Evolutionary conservation across 495 filamentous ascomycete genomes (phyloP), one percentile per base, ranked within the genome.

Genomic region (Penicillium maclennaniae): DNA sequence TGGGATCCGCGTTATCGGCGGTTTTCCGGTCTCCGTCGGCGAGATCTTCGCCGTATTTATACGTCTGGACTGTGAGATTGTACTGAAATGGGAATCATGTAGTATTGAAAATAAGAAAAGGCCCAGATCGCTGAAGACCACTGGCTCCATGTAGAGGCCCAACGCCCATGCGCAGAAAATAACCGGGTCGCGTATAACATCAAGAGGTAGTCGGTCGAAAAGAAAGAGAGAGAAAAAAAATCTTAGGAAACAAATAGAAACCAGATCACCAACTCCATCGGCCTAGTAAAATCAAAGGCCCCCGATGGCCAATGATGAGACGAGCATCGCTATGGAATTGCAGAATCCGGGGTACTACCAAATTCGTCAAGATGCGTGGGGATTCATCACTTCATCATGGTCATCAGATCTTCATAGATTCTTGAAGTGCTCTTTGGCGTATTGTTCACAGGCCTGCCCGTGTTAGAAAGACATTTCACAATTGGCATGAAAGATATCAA

Each of bases 361-460:
- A 67, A 71, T 62, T 69, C 59, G 62, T 66, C 57, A 59, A 58
- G 57, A 69, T 68, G 64, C 59, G 57, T 60, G 48, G 25, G 47
- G 36, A 51, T 74, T 34, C 73, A 51, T 76, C 55, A 72, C 63
- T 61, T 73, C 73, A 68, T 76, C 59, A 73, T 55, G 48, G 60
- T 58, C 57, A 52, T 63, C 48, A 45, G 21, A 54, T 49, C 37
- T 60, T 73, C 66, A 78, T 43, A 74, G 53, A 49, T 79, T 80
- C 58, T 81, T 87, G 66, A 95, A 97, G 71, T 97, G 87, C 70
- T 98, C 93, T 70, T 96, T 98, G 34, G 93, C 93, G 70, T 95
- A 97, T 68, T 96, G 91, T 66, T 98, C 93, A 74, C 93, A 98
- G 27, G 93, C 92, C 92, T 96, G 60, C 28, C 6, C 23, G 14